These are phyloP conservation scores for Pichia sp. DNA, from an alignment of 1,139 yeast species.

Conservation along the genomic window DNA sequence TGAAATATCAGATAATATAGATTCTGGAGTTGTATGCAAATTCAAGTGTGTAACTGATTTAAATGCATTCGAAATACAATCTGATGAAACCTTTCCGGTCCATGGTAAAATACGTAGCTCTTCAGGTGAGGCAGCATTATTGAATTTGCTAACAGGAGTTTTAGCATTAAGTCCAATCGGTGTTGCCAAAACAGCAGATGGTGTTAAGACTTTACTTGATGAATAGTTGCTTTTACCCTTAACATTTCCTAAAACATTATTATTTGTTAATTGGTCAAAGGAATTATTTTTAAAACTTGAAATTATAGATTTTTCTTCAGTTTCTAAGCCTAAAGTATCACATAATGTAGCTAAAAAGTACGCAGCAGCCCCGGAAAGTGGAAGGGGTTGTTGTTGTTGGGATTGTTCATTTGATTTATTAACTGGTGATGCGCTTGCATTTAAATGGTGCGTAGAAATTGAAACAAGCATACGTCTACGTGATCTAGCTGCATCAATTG, in stretches of 20 bases:
- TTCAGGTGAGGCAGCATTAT: conserved; percentile 12
- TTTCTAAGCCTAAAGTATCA: conserved; percentile 44
- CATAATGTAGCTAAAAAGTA: conserved; percentile 48
- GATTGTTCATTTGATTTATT: not conserved
- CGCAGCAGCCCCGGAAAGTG: conserved; percentile 37
- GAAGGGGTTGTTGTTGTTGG: no score
- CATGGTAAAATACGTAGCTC: conserved; percentile 29
- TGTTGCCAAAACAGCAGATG: conserved; percentile 35
- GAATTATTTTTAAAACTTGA: conserved; percentile 12
- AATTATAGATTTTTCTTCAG: conserved; percentile 27
- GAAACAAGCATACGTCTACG: conserved; percentile 39
- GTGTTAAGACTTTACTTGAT: conserved; percentile 24
- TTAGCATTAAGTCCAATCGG: conserved; percentile 33
- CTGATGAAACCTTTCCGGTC: conserved; percentile 43
- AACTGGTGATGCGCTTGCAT: not conserved
- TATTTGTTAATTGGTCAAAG: not conserved
- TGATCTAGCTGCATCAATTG: conserved; percentile 28
- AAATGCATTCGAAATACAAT: conserved; percentile 42
- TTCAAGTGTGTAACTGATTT: conserved; percentile 18
- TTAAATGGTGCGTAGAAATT: not conserved
- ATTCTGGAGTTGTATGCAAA: conserved; percentile 7
- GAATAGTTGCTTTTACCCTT: conserved; percentile 6
- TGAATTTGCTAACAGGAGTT: conserved; percentile 26
- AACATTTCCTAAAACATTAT: conserved; percentile 2
- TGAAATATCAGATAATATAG: not conserved